Evolutionary conservation across 2,329 filamentous ascomycete species (phyloP), one percentile per base, ranked within the genome.

Genomic region (Ophiostoma quercus): DNA sequence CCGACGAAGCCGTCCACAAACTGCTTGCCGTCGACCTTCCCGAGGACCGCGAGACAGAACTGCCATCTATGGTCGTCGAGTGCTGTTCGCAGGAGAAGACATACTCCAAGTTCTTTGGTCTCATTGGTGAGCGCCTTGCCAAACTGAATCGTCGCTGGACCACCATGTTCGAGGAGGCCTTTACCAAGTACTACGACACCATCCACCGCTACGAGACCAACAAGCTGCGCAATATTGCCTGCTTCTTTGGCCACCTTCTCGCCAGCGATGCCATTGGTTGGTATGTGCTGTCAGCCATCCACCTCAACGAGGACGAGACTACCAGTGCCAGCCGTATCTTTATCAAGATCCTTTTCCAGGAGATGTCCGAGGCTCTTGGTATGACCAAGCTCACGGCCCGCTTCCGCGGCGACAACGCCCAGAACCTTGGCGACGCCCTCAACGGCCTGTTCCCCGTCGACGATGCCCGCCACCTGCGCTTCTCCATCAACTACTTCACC

Each of bases 401-500:
- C 22, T 85, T 97, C 80, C 87, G 85, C 74, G 93, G 96, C 74
- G 91, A 95, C 62, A 22, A 51, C 5, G 41, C 25, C 14, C 16
- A 62, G 32, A 69, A 66, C 25, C 83, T 98, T 54, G 88, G 90
- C 72, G 88, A 92, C 67, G 91, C 87, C 77, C 87, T 97, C 71
- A 87, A 90, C 54, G 94, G 94, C 39, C 82, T 99, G 62, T 98
- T 99, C 84, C 95, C 95, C 0, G 90, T 84, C 72, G 94, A 98
- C 78, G 92, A 93, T 76, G 88, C 93, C 32, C 89, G 92, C 77
- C 95, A 97, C 79, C 93, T 94, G 54, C 89, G 94, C 69, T 99
- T 99, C 83, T 92, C 94, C 67, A 97, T 99, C 88, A 99, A 99
- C 81, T 99, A 97, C 84, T 98, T 99, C 79, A 99, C 95, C 11